Evolutionary conservation across 345 rosid species (phyloP), one percentile per base, ranked within the genome.

Genomic region (Erucastrum elatum): DNA sequence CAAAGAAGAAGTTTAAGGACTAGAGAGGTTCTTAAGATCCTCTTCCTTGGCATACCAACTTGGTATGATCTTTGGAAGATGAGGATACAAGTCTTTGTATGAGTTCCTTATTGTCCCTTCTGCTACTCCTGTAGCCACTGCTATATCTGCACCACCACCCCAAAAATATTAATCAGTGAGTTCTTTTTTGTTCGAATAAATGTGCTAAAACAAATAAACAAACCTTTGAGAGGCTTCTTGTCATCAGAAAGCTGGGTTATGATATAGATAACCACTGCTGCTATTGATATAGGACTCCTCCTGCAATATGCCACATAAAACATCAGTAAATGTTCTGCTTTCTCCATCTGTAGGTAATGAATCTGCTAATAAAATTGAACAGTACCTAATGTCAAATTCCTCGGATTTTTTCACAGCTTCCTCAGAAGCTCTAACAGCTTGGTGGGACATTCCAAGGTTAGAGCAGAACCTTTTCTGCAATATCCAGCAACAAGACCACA

Each of bases 251-350:
- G 96, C 84, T 95, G 99, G n/a, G 97, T 89, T 83, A 93, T 91
- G 66, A 95, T 95, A 77, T 89, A 95, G 11, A 95, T 95, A 58
- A 95, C 96, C 16, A 97, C 99, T 53, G 98, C 98, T 66, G 99
- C 99, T 66, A 95, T 90, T 25, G 99, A 95, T 86, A 95, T 93
- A 49, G 99, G 99, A 75, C 98, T 95, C 84, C 99, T 89, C 99
- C 99, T 95, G 92, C 88, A 86, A 77, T 8, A 35, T 26, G 27
- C 41, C 51, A 16, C 0, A 49, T 51, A 8, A 29, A 30, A 15
- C 5, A 49, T 76, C 27, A 16, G 53, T 33, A 58, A 68, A 31
- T 31, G 46, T 4, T 34, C 34, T 7, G 61, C 11, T 74, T 17
- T 62, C 60, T 11, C 61, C 27, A 35, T 61, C 49, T 61, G 1